Percentiles rank a stretch among this genome's conserved stretches.
These are phyloP conservation scores for Sphenostylis stenocarpa DNA, from an alignment of 306 rosid genomes.

Conservation along the genomic window DNA sequence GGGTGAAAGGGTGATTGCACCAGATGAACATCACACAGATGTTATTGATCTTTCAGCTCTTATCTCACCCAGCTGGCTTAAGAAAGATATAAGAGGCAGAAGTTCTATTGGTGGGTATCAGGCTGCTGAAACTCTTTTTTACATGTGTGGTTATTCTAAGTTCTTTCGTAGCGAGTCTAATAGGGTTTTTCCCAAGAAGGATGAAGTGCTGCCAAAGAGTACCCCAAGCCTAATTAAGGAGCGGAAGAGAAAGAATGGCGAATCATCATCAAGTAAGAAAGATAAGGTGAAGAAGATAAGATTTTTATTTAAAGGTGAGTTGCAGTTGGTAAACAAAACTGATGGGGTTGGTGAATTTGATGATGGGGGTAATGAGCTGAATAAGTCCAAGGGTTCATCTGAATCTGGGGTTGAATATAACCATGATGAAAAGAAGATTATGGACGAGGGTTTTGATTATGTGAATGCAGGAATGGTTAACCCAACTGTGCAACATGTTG, in stretches of 20 bases:
- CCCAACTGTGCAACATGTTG: background rate
- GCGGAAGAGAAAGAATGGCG: background rate
- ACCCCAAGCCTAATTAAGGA: background rate
- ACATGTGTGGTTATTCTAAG: background rate
- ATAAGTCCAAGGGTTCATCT: background rate
- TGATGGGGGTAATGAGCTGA: background rate
- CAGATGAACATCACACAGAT: background rate
- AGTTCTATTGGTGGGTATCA: background rate
- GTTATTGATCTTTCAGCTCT: background rate
- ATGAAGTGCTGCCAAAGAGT: background rate
- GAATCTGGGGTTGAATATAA: background rate
- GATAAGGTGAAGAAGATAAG: background rate
- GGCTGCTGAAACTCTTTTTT: constrained; percentile 29
- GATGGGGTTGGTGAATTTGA: background rate
- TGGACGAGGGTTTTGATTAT: background rate
- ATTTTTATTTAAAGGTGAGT: background rate
- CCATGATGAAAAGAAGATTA: background rate
- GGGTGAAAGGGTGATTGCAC: background rate
- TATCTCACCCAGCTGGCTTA: constrained; percentile 15
- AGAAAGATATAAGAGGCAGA: constrained; percentile 22
- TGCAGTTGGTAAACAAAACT: background rate
- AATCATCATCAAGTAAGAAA: background rate
- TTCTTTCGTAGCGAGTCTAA: background rate
- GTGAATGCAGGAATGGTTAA: background rate
- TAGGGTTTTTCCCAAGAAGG: background rate